phyloP scores from a whole-genome alignment of 2,329 filamentous ascomycete species.

The Colletotrichum sojae region DNA sequence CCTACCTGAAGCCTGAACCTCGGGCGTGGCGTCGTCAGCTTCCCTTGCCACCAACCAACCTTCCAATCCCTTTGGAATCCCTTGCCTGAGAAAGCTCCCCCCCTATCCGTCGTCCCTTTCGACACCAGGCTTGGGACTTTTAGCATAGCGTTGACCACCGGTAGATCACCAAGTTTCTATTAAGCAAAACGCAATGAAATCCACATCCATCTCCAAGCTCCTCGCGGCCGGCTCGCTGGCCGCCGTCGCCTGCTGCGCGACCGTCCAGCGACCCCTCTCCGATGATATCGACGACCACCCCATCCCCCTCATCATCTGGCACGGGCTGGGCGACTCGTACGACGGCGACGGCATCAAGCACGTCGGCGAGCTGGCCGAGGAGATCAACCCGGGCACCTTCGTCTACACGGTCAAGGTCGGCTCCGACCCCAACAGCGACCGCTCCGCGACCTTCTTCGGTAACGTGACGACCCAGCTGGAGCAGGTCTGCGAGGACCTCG shows the following conservation, averaged over 20 bases:
- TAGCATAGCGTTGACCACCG: conserved; percentile 4
- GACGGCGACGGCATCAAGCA: conserved; percentile 80
- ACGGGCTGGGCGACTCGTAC: conserved; percentile 84
- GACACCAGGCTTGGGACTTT: background rate
- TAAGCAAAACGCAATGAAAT: conserved; percentile 45
- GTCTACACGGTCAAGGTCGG: conserved; percentile 84
- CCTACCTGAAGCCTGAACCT: background rate
- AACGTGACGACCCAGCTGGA: conserved; percentile 86
- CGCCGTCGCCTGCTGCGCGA: conserved; percentile 42
- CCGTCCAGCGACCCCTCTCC: conserved; percentile 28
- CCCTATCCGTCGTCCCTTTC: conserved; percentile 11
- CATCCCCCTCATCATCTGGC: conserved; percentile 94
- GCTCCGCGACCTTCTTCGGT: conserved; percentile 89
- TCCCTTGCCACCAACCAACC: conserved; percentile 41
- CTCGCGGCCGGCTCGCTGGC: conserved; percentile 47
- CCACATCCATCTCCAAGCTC: conserved; percentile 51
- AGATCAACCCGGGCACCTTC: conserved; percentile 84
- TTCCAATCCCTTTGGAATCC: conserved; percentile 20
- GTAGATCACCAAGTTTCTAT: conserved; percentile 17
- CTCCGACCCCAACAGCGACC: conserved; percentile 77
- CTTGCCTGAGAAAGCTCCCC: background rate
- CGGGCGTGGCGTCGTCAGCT: conserved; percentile 44
- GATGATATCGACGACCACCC: conserved; percentile 72
- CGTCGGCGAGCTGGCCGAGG: conserved; percentile 79
- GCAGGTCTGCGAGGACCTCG: conserved; percentile 82